Evolutionary conservation across 805 yeast species (phyloP).

Genomic region (Wickerhamiella australiensis): DNA sequence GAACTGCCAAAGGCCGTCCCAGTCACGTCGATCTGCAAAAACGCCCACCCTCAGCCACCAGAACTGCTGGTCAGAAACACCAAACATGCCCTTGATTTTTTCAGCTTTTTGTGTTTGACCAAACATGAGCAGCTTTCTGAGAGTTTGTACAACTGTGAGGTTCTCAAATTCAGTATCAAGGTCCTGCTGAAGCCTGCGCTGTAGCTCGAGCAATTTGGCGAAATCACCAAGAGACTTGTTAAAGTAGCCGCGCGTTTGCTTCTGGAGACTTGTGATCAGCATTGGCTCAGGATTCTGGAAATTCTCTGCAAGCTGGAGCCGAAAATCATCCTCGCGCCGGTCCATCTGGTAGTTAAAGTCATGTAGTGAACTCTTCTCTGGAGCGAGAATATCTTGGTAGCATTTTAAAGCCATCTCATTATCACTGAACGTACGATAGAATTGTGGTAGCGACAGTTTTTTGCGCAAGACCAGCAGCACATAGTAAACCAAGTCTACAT

Average conservation of each 20-base stretch:
- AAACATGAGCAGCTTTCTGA: constrained; percentile 35
- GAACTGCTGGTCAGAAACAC: constrained; percentile 44
- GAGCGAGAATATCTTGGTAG: constrained; percentile 30
- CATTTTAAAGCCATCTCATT: constrained; percentile 33
- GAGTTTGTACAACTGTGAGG: constrained; percentile 38
- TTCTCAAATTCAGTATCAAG: constrained; percentile 33
- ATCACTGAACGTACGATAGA: constrained; percentile 51
- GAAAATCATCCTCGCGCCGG: constrained; percentile 37
- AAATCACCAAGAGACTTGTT: constrained; percentile 36
- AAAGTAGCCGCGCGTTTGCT: constrained; percentile 30
- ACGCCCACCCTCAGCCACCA: constrained; percentile 43
- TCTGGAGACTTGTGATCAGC: constrained; percentile 23
- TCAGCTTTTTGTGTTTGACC: constrained; percentile 41
- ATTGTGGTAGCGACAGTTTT: constrained; percentile 49
- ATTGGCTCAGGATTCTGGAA: constrained; percentile 15
- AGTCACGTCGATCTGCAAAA: constrained; percentile 37
- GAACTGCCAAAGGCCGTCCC: constrained; percentile 45
- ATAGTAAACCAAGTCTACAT: constrained; percentile 47
- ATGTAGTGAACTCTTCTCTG: constrained; percentile 31
- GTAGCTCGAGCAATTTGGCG: constrained; percentile 33
- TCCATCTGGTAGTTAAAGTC: constrained; percentile 60
- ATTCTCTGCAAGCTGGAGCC: constrained; percentile 20
- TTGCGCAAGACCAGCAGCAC: constrained; percentile 45
- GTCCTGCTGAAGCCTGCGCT: constrained; percentile 35
- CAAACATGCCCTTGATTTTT: constrained; percentile 41